A percentile compares a stretch with the other conserved stretches of the same genome.
These are phyloP conservation scores for Schizothecium vesticola DNA, from an alignment of 495 filamentous ascomycete genomes.

Conservation along the genomic window DNA sequence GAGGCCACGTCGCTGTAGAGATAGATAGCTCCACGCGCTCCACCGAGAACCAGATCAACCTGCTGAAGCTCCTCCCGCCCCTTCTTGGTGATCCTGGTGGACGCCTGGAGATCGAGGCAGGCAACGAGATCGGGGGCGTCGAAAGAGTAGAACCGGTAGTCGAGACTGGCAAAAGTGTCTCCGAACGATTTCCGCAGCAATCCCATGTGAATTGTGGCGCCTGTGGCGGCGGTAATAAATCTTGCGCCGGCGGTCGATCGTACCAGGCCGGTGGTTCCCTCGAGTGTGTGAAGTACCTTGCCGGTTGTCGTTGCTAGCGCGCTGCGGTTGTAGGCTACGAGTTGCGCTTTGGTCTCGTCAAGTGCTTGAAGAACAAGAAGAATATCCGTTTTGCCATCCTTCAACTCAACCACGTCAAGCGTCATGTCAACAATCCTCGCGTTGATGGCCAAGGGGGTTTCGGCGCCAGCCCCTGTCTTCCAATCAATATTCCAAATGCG, in stretches of 20 bases:
- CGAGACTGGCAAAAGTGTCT: conserved; percentile 31
- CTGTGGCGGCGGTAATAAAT: conserved; percentile 36
- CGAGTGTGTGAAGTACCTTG: conserved; percentile 29
- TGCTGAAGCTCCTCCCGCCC: conserved; percentile 30
- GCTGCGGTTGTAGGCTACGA: conserved; percentile 38
- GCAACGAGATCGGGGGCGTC: conserved; percentile 50
- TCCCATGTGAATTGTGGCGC: conserved; percentile 35
- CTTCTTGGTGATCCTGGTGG: conserved; percentile 28
- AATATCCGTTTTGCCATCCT: conserved; percentile 34
- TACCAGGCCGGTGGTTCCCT: conserved; percentile 29
- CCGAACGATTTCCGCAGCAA: conserved; percentile 14
- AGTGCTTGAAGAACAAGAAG: conserved; percentile 37
- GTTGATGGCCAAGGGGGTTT: conserved; percentile 32
- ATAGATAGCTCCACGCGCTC: conserved; percentile 65
- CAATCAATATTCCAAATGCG: conserved; percentile 71
- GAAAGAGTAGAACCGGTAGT: conserved; percentile 46
- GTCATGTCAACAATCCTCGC: conserved; percentile 41
- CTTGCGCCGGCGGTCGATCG: conserved; percentile 24
- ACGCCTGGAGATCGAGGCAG: conserved; percentile 49
- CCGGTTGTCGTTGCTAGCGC: conserved; percentile 16
- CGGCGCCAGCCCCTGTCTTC: conserved; percentile 51
- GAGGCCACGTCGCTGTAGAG: conserved; percentile 68
- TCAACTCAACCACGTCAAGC: conserved; percentile 37
- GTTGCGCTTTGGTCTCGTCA: conserved; percentile 26
- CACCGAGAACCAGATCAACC: conserved; percentile 70